Percentiles rank a stretch among this genome's conserved stretches.
These are phyloP conservation scores for Glutinoglossum americanum DNA, from an alignment of 495 filamentous ascomycete genomes.

Conservation along the genomic window DNA sequence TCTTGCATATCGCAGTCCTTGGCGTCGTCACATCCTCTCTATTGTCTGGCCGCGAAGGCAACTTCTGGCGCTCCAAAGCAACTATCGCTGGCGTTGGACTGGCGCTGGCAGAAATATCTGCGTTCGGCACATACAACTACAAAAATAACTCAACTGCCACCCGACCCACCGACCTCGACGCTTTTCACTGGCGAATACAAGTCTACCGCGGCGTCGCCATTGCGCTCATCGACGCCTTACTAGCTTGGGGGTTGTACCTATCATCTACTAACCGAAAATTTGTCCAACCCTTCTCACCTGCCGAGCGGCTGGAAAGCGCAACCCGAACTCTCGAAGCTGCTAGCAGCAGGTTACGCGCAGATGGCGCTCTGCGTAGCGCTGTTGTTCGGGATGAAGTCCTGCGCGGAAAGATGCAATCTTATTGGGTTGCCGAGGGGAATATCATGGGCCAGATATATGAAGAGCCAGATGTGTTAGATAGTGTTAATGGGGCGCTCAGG, in stretches of 20 bases:
- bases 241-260: conserved; percentile 45
- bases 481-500: neutral
- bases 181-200: conserved; percentile 47
- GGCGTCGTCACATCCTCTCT: conserved; percentile 38
- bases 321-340: conserved; percentile 23
- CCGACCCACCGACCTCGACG: conserved; percentile 33
- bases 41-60: conserved; percentile 32
- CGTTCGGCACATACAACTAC: conserved; percentile 37
- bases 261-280: conserved; percentile 54
- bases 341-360: conserved; percentile 27
- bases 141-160: conserved; percentile 33
- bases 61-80: conserved; percentile 46
- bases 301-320: conserved; percentile 24
- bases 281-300: conserved; percentile 26
- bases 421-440: conserved; percentile 2
- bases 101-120: conserved; percentile 41
- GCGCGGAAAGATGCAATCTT: conserved; percentile 1
- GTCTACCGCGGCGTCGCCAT: conserved; percentile 36
- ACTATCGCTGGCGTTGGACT: conserved; percentile 38
- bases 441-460: conserved; percentile 4
- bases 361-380: conserved; percentile 34
- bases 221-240: conserved; percentile 32
- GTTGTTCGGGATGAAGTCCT: conserved; percentile 32
- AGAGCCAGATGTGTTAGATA: conserved; percentile 3
- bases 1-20: conserved; percentile 48